A percentile compares a stretch with the other conserved stretches of the same genome.
Conservation (phyloP, 805 yeast genomes). For the Kockiozyma suomiensis region DNA sequence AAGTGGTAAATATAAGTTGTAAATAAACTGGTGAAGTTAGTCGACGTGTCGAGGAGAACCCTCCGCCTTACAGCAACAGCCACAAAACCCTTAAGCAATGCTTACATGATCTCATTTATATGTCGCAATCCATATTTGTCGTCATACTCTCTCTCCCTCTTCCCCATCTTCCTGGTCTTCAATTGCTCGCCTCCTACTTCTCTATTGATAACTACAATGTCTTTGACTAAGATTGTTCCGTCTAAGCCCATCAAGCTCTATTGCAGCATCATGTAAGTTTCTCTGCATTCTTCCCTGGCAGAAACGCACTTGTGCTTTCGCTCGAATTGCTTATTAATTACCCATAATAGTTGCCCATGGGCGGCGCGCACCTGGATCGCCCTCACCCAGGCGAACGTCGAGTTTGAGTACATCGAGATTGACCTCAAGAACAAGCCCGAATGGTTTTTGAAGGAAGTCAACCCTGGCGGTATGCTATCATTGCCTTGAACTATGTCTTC, state of each 20-base stretch:
- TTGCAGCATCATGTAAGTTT: conserved; percentile 22
- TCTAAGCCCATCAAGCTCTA: conserved; percentile 36
- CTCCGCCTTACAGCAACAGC: background rate
- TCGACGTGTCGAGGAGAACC: background rate
- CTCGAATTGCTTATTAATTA: background rate
- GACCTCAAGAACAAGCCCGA: conserved; percentile 40
- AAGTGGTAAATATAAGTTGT: background rate
- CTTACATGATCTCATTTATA: background rate
- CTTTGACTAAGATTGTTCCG: conserved; percentile 31
- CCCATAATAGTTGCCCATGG: conserved; percentile 36
- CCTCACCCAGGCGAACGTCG: conserved; percentile 36
- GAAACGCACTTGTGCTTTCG: background rate
- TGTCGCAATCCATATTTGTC: background rate
- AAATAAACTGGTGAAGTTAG: background rate
- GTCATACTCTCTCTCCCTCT: background rate
- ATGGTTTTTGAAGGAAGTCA: conserved; percentile 38
- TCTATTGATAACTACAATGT: conserved; percentile 6
- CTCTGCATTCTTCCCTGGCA: background rate
- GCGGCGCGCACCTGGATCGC: conserved; percentile 41
- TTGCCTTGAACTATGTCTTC: background rate
- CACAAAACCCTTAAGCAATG: background rate
- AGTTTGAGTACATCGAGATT: conserved; percentile 37
- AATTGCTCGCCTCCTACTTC: background rate
- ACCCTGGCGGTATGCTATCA: conserved; percentile 35
- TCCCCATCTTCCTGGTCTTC: background rate